Base-by-base conservation (phyloP, 495 filamentous ascomycete species). In the Neurospora sp. region DNA sequence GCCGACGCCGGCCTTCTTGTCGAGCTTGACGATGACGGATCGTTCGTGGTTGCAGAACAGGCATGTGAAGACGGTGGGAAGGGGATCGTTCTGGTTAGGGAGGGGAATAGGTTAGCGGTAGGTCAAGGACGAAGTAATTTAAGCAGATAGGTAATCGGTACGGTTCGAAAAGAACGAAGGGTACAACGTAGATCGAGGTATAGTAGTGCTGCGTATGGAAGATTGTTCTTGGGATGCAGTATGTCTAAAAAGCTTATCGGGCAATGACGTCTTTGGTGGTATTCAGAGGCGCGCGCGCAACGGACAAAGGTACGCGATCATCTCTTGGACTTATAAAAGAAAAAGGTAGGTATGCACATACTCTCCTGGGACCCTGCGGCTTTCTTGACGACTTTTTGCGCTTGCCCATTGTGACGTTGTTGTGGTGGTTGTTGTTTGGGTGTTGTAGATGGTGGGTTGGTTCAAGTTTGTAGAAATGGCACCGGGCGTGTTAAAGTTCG, bases 41-140 rank as follows among this genome's bases (percentile, higher is more conserved):
- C 92, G 93, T 78, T 98, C 96, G 82, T 98, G 94, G 81, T 97
- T 98, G 85, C 96, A 99, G 83, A 99, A 99, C 40, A 98, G 89
- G 79, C 96, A 99, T n/a, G 93, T 89, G 81, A 99, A 99, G 27
- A 89, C 86, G 3, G 91, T 94, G 18, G 93, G 85, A n/a, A 99
- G 88, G 16, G 93, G 92, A 77, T 97, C 95, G 79, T 88, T 89
- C 95, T 97, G 11, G 77, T 72, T 66, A 14, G 14, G 61, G 40
- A 18, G 16, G 20, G 40, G 38, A 10, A 66, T 7, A 37, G 14
- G 53, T 66, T 66, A 66, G 53, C 53, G 31, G 0, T 1, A 4
- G 14, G 27, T 61, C 27, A 35, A 46, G 42, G 42, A 44, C 11
- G 41, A 44, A 8, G 16, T 18, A 41, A 41, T 5, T 44, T 8